Conservation (phyloP, 2,329 filamentous ascomycete species). For the Coniochaeta pulveracea region DNA sequence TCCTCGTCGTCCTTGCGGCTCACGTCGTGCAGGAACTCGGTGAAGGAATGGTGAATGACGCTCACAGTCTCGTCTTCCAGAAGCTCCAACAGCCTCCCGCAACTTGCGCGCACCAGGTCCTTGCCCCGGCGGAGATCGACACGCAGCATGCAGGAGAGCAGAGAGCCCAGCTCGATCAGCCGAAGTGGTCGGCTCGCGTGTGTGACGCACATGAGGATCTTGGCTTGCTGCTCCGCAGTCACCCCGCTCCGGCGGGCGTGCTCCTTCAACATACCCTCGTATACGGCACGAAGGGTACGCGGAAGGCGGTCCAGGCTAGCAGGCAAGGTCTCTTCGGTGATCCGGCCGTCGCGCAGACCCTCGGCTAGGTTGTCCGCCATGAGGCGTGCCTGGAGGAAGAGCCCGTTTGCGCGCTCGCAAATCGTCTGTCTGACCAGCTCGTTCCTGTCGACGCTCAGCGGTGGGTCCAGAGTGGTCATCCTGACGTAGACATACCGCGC, state of each 20-base stretch:
- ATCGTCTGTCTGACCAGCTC: conserved; percentile 6
- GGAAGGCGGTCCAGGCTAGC: conserved; percentile 14
- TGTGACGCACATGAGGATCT: conserved; percentile 25
- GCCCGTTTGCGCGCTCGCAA: conserved; percentile 14
- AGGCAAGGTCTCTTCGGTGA: conserved; percentile 15
- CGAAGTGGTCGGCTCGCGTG: conserved; percentile 26
- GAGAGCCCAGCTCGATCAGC: conserved; percentile 24
- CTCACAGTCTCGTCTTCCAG: conserved; percentile 30
- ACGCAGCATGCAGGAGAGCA: conserved; percentile 5
- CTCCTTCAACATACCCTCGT: conserved; percentile 22
- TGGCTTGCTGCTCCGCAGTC: conserved; percentile 17
- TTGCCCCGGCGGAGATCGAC: conserved; percentile 15
- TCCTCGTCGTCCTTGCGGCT: not conserved
- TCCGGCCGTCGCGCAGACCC: conserved; percentile 6
- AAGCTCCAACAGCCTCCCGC: conserved; percentile 29
- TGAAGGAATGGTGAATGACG: conserved; percentile 36
- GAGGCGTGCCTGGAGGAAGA: conserved; percentile 23
- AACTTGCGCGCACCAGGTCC: conserved; percentile 20
- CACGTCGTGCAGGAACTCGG: conserved; percentile 31
- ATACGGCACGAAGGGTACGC: conserved; percentile 15
- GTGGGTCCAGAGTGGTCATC: conserved; percentile 12
- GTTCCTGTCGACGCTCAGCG: conserved; percentile 1
- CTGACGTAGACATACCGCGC: conserved; percentile 16
- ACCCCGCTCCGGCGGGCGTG: conserved; percentile 19
- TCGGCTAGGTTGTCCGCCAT: conserved; percentile 19